Evolutionary conservation across 1,284 basidiomycete genomes (phyloP).

Genomic region (Ganoderma meredithae): DNA sequence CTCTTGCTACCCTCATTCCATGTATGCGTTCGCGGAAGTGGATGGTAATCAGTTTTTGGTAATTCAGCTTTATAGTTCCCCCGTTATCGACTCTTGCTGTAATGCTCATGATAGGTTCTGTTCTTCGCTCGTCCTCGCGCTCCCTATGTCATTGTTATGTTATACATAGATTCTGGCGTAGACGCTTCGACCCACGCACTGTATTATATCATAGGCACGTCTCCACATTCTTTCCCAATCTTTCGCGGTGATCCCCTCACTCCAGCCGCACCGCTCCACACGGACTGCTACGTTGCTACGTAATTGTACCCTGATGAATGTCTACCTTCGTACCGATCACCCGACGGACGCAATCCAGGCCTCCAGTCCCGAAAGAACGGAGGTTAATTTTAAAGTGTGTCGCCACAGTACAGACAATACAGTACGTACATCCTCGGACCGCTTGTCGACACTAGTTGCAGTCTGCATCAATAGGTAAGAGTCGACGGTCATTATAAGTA

Average conservation of each 20-base stretch:
- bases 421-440: background rate
- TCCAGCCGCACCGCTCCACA: background rate
- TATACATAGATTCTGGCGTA: slow-evolving; percentile 1
- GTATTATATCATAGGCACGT: slow-evolving; percentile 11
- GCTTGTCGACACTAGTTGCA: background rate
- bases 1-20: background rate
- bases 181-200: background rate
- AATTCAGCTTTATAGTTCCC: background rate
- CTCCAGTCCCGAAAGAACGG: background rate
- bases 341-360: background rate
- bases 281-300: background rate
- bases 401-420: background rate
- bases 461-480: too few relatives aligned
- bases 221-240: background rate
- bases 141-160: background rate
- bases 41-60: too few relatives aligned
- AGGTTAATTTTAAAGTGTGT: slow-evolving; percentile 1
- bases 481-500: too few relatives aligned
- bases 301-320: background rate
- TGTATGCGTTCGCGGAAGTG: background rate
- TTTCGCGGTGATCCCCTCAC: background rate
- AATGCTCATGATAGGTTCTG: background rate
- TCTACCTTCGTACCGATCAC: background rate
- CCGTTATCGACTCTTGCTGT: background rate
- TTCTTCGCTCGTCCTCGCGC: background rate